Conservation (phyloP, 179 eudicot species). For the Beta lomatogona region DNA sequence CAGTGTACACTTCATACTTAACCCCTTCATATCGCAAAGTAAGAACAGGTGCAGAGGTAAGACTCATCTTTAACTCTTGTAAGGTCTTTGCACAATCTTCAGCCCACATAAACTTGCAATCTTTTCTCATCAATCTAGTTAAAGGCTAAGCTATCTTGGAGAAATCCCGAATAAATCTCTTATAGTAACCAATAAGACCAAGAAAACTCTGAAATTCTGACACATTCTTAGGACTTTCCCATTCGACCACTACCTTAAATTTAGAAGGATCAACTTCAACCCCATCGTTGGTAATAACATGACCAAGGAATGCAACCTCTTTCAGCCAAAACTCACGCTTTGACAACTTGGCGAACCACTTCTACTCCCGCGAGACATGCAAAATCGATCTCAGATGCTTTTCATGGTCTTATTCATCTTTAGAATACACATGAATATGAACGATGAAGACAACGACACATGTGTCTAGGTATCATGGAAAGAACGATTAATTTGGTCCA, state of each 20-base stretch:
- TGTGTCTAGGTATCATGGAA: neutral
- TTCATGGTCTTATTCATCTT: neutral
- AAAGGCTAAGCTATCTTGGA: neutral
- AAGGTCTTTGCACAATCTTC: too few species aligned
- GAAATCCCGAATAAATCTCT: neutral
- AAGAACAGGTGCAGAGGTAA: neutral
- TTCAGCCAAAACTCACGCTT: too few species aligned
- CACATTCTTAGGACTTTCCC: neutral
- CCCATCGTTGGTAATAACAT: too few species aligned
- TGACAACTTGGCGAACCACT: too few species aligned
- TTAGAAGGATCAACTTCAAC: too few species aligned
- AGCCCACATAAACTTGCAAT: too few species aligned
- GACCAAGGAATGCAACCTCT: too few species aligned
- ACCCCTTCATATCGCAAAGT: too few species aligned
- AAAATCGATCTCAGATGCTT: too few species aligned
- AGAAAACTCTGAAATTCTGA: neutral
- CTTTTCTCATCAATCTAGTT: neutral
- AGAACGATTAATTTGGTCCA: neutral
- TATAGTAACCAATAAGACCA: neutral
- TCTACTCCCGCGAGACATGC: too few species aligned
- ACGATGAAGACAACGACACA: neutral
- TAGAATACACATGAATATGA: neutral
- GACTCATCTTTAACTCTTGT: neutral
- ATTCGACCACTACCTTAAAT: too few species aligned
- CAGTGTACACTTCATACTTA: neutral